Conservation (phyloP, 345 rosid species). For the Bruguiera parviflora region DNA sequence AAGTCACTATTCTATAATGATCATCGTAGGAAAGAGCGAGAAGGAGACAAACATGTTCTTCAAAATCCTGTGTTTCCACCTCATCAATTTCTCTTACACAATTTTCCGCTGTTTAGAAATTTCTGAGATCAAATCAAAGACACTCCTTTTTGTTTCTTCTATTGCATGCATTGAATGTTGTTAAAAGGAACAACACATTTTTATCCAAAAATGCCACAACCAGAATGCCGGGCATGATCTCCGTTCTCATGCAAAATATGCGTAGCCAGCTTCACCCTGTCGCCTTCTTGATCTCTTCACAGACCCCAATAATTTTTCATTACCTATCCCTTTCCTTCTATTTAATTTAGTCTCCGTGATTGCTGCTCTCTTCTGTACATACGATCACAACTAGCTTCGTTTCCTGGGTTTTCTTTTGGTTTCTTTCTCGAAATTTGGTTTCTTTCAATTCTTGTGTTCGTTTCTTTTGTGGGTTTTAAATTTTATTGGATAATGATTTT, state of each 20-base stretch:
- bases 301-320: not conserved
- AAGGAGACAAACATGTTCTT: no score
- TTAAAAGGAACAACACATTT: not conserved
- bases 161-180: no score
- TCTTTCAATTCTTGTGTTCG: not conserved
- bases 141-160: no score
- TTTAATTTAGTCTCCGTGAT: not conserved
- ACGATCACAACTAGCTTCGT: not conserved
- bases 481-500: not conserved
- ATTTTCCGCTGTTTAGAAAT: no score
- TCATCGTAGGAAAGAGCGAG: no score
- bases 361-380: not conserved
- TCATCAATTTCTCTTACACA: no score
- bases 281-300: not conserved
- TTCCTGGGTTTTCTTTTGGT: not conserved
- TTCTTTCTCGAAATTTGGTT: not conserved
- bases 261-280: not conserved
- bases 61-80: no score
- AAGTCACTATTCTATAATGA: no score
- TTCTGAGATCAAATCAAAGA: no score
- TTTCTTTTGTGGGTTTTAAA: not conserved
- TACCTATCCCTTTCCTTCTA: not conserved
- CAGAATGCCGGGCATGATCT: not conserved
- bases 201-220: not conserved
- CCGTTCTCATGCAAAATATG: not conserved